Evolutionary conservation across 202 grass and related monocot genomes (phyloP), one percentile per base, ranked within the genome.

Genomic region (Cymbopogon flexuosus): DNA sequence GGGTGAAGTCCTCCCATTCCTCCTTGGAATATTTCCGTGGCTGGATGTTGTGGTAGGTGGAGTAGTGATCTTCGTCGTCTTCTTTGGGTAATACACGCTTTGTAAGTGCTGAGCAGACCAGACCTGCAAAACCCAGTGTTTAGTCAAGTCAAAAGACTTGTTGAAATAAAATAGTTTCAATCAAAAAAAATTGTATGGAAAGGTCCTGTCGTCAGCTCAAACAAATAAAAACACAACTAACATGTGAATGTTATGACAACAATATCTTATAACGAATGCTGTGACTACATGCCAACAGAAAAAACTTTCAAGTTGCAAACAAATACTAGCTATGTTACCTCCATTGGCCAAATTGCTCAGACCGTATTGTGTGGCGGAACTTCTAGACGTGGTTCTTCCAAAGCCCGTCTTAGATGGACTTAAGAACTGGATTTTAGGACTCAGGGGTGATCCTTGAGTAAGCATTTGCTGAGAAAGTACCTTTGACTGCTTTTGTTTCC

Each of bases 1-100:
- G 75, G 35, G 92, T 96, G 75, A 99, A 96, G 3, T 93, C 80
- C 6, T 90, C 78, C 96, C 96, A 99, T 77, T 99, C 92, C 81
- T 90, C 45, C 77, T 91, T 85, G 0, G 96, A 89, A 58, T 89
- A 93, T 76, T 93, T 93, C 6, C 85, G 70, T 7, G 73, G 81
- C 62, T 86, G 80, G 56, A 93, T 87, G 34, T 90, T 87, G 62
- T 99, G 96, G 80, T 85, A 96, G 40, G 87, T 96, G 4, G 96
- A 99, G 24, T 93, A 99, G 83, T 96, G 73, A 33, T 95, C 90
- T 77, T 89, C 76, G 11, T 92, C 83, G 5, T 92, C 85, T 84
- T 13, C 68, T 58, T 68, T 33, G 36, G 77, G 82, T 47, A 35
- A 39, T 15, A 22, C 47, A 57, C 76, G 90, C 59, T 65, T 89